A percentile compares a stretch with the other conserved stretches of the same genome.
Conservation (phyloP, 225 moss, liverwort and hornwort genomes). For the Bryum argenteum region DNA sequence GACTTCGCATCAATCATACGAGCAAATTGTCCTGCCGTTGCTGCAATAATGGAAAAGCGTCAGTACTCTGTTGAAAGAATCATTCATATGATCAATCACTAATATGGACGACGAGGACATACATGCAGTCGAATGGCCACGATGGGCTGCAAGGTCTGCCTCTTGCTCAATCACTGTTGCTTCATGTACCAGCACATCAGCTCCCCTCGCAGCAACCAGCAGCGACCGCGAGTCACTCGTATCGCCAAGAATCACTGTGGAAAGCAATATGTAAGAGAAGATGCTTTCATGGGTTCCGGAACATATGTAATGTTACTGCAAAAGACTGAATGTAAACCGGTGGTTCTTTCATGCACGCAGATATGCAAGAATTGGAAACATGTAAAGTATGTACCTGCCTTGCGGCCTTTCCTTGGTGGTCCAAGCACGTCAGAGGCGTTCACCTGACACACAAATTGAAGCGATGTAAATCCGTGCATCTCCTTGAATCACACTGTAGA, state of each 20-base stretch:
- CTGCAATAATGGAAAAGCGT: conserved; percentile 39
- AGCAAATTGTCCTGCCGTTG: conserved; percentile 89
- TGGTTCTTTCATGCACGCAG: background rate
- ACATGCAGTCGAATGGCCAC: conserved; percentile 96
- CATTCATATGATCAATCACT: conserved; percentile 5
- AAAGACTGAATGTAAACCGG: background rate
- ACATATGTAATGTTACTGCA: background rate
- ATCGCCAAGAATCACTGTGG: conserved; percentile 90
- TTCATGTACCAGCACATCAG: conserved; percentile 91
- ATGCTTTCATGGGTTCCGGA: background rate
- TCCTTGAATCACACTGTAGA: too few relatives aligned
- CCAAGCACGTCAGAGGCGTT: conserved; percentile 87
- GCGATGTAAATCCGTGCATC: conserved; percentile 9
- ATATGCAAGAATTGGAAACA: conserved; percentile 13
- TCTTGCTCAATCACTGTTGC: conserved; percentile 85
- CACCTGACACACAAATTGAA: conserved; percentile 51
- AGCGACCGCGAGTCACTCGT: conserved; percentile 83
- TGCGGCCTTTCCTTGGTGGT: conserved; percentile 84
- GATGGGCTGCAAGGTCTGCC: conserved; percentile 66
- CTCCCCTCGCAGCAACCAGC: conserved; percentile 72
- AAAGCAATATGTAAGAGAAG: conserved; percentile 4
- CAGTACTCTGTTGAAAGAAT: background rate
- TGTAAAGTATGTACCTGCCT: conserved; percentile 61
- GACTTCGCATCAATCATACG: conserved; percentile 71
- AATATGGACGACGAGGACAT: conserved; percentile 18